Evolutionary conservation across 768 basidiomycete genomes (phyloP), one percentile per base, ranked within the genome.

Genomic region (Auricularia sp.): DNA sequence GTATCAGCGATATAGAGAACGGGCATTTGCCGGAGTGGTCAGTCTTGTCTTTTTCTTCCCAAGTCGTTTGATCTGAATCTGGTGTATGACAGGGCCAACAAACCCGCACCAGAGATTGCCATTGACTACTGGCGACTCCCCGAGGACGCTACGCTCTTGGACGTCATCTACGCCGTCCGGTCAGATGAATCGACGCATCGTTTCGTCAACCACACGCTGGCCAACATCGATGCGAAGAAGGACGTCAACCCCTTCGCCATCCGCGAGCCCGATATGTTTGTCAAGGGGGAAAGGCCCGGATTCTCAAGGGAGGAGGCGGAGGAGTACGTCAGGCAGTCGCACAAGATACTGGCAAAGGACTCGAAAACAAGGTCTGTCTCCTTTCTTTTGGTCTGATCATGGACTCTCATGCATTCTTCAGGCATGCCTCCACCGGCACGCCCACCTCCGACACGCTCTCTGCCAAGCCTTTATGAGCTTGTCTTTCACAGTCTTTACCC

Each of bases 181-280:
- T 92, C 91, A 16, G 95, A 98, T 74, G 95, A 98, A 73, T 84
- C 90, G 0, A 94, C 90, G 1, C 95, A 98, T 71, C 82, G 93
- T 62, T 98, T 98, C 71, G 93, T 96, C 68, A 98, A 98, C 75
- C 96, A 98, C 77, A 92, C 90, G 65, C 79, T 98, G 42, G 96
- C 94, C 3, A 94, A 94, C 76, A 80, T 99, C 62, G 78, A 92
- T 68, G 79, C 81, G 36, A 73, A 81, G 39, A 84, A 82, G 42
- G 96, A 98, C 74, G 85, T 92, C 69, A 97, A 95, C 71, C 93
- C 92, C 0, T 94, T 94, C 69, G 90, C 93, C 16, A 76, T 97
- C 34, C 84, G 87, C 29, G 95, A 98, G 71, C 93, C 95, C 14
- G 83, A 89, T 67, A 95, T 96, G 84, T 80, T 83, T 69, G 77